Evolutionary conservation across 495 filamentous ascomycete genomes (phyloP), one percentile per base, ranked within the genome.

Genomic region (Pseudomonodictys pantanalensis): DNA sequence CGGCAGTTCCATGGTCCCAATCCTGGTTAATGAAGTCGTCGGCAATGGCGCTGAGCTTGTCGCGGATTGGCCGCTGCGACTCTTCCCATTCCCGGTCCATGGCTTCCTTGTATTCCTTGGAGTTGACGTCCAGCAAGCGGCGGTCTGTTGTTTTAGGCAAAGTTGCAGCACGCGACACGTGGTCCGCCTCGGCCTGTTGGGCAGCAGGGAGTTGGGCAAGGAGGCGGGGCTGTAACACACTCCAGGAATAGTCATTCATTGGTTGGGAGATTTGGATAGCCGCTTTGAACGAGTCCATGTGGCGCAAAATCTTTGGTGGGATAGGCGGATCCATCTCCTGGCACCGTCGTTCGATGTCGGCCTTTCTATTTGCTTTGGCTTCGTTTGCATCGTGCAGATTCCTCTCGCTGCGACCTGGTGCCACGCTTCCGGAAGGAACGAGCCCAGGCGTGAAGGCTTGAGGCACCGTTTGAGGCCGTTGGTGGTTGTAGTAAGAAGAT

Each of bases 321-420:
- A 91, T 67, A 17, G 87, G 85, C 12, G 87, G 88, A 32, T 81
- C 66, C 15, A 91, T 71, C 24, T 76, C 70, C 67, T 78, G 64
- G 64, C 84, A 86, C 18, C 85, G 81, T 29, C 77, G 77, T 68
- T 90, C 86, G 57, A 90, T 90, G 62, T 88, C 88, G 3, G 76
- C 73, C 64, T 77, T 76, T 55, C 84, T 78, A 23, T 77, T 73
- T 33, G 78, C 80, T 70, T 86, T 87, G 15, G 83, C 72, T 66
- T 82, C 78, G 45, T 79, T 78, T 15, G 75, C 75, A 29, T 80
- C 77, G 18, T 71, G 71, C 4, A 74, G 63, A 48, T 69, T 76
- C 26, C 78, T 72, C 30, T 75, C 72, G 7, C 63, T 65, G 32
- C 75, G 71, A 12, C 11, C 30, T 8, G 53, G 39, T 33, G 46